A percentile compares a stretch with the other conserved stretches of the same genome.
Evolutionary conservation across 257 asterid species (phyloP).

Genomic region (Lavandula angustifolia): DNA sequence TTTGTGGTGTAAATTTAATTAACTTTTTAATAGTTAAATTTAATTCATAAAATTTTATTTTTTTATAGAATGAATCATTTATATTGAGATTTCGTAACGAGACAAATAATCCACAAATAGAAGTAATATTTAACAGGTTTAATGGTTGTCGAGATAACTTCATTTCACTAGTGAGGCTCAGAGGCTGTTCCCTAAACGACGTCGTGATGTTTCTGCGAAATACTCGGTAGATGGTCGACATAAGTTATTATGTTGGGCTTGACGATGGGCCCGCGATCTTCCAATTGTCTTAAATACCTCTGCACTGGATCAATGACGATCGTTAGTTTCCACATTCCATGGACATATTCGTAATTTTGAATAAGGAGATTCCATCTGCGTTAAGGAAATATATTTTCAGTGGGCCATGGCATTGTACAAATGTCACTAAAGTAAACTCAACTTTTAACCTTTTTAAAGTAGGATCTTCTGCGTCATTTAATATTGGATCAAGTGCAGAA

Average conservation of each 20-base stretch:
- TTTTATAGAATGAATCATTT: too few relatives aligned
- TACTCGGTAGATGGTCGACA: neutral
- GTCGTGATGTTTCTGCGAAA: constrained; percentile 13
- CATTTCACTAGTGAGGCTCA: too few relatives aligned
- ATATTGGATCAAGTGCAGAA: too few relatives aligned
- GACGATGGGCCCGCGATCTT: neutral
- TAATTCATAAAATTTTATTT: too few relatives aligned
- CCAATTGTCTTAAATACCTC: constrained; percentile 11
- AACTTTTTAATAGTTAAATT: too few relatives aligned
- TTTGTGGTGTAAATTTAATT: too few relatives aligned
- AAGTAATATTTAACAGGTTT: too few relatives aligned
- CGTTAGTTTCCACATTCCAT: neutral
- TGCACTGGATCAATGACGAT: neutral
- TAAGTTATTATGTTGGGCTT: constrained; percentile 5
- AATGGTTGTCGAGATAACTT: neutral
- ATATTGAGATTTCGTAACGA: too few relatives aligned
- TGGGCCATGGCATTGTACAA: constrained; percentile 5
- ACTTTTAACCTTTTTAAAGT: neutral
- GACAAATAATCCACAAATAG: too few relatives aligned
- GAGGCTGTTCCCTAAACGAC: neutral
- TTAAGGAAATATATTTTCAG: constrained; percentile 13
- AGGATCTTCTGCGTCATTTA: constrained; percentile 4
- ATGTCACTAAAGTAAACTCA: neutral
- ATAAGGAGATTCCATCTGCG: constrained; percentile 25
- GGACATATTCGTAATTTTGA: constrained; percentile 21